These are phyloP conservation scores for Cerrena zonata DNA, from an alignment of 1,284 basidiomycete species.

Conservation along the genomic window DNA sequence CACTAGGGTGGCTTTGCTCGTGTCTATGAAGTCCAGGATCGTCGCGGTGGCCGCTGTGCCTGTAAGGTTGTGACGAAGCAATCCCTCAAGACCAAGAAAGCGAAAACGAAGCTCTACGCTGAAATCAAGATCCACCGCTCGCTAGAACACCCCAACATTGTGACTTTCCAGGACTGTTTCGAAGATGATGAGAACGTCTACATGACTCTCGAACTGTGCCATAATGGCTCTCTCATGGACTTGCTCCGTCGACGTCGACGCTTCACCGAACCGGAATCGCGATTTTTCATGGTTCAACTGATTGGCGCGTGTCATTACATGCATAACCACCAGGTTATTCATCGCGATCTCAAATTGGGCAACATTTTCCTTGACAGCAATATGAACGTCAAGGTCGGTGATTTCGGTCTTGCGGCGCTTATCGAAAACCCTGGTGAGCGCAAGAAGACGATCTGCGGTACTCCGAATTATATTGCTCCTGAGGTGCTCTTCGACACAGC, in stretches of 20 bases:
- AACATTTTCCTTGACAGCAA: constrained; percentile 89
- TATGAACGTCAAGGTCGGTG: constrained; percentile 96
- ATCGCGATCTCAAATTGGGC: constrained; percentile 92
- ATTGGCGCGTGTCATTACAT: constrained; percentile 95
- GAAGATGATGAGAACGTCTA: constrained; percentile 95
- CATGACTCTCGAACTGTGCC: constrained; percentile 92
- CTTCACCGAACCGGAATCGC: constrained; percentile 88
- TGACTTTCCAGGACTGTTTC: constrained; percentile 89
- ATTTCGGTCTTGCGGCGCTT: constrained; percentile 94
- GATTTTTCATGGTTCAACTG: constrained; percentile 90
- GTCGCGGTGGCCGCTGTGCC: constrained; percentile 59
- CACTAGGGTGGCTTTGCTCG: constrained; percentile 82
- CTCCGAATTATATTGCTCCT: constrained; percentile 97
- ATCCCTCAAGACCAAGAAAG: constrained; percentile 84
- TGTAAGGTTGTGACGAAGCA: constrained; percentile 84
- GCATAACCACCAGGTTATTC: constrained; percentile 93
- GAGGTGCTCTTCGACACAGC: constrained; percentile 95
- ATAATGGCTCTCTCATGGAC: constrained; percentile 85
- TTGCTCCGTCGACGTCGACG: constrained; percentile 83
- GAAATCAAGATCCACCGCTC: constrained; percentile 98
- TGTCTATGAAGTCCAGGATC: constrained; percentile 82
- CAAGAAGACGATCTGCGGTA: constrained; percentile 98
- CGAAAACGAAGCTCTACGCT: constrained; percentile 93
- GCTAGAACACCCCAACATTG: constrained; percentile 88
- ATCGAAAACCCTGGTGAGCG: constrained; percentile 94